A percentile compares a stretch with the other conserved stretches of the same genome.
Conservation (phyloP, 1,284 basidiomycete genomes). For the Hemileia vastatrix region DNA sequence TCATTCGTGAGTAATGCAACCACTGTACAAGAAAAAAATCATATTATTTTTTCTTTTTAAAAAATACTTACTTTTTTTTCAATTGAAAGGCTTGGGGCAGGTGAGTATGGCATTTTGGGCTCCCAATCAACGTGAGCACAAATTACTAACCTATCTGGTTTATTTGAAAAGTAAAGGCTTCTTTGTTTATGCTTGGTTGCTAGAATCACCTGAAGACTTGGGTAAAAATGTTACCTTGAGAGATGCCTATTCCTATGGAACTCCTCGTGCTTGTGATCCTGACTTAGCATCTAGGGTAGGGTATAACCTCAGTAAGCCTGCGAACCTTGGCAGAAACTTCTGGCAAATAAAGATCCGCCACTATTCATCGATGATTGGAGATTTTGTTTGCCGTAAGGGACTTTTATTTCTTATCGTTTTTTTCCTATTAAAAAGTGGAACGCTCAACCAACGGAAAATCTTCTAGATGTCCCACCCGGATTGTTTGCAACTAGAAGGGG, state of each 20-base stretch:
- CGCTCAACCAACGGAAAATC: not conserved
- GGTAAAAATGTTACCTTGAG: constrained; percentile 2
- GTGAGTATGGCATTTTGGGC: no score
- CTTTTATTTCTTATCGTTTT: no score
- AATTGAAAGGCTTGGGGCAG: constrained; percentile 5
- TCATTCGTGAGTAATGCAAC: constrained; percentile 6
- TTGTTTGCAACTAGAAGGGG: not conserved
- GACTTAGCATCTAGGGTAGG: constrained; percentile 8
- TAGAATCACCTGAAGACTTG: constrained; percentile 15
- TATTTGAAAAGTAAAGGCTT: no score
- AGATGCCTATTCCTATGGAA: constrained; percentile 9
- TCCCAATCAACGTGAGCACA: no score
- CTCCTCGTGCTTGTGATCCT: constrained; percentile 12
- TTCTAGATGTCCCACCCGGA: constrained; percentile 12
- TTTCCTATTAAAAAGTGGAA: no score
- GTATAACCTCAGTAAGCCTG: constrained; percentile 7
- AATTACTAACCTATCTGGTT: no score
- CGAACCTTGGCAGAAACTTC: not conserved
- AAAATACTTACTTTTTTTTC: not conserved
- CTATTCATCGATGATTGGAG: constrained; percentile 1
- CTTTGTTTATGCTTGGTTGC: constrained; percentile 7
- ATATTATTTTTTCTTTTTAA: not conserved
- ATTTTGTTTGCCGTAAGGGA: constrained; percentile 9
- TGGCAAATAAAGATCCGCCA: constrained; percentile 3
- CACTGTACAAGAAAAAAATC: no score